Evolutionary conservation across 1,284 basidiomycete genomes (phyloP), one percentile per base, ranked within the genome.

Genomic region (Termitomyces sp.): DNA sequence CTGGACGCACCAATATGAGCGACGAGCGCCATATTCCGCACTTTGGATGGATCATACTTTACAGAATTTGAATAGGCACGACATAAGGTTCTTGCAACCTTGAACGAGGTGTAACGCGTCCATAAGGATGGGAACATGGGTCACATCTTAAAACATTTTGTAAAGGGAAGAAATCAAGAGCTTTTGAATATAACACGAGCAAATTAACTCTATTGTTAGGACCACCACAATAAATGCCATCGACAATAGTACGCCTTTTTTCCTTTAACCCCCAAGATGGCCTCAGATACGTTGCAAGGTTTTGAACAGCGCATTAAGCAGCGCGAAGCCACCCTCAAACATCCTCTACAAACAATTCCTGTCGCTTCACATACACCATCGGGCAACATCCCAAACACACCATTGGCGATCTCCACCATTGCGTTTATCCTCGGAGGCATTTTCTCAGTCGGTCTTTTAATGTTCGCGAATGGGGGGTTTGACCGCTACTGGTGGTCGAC

Each of bases 351-450:
- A 60, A 86, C 82, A 7, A 68, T 73, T 21, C 79, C 86, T 48
- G 30, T 39, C n/a, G 42, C 65, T 34, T 57, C 60, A 24, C 66
- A 70, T 54, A 50, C 70, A 51, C 75, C 79, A 28, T 74, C 77
- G 40, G 86, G 83, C 50, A 76, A 73, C 52, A 83, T 94, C 39
- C 90, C 93, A 13, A 94, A 96, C 66, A 93, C 93, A 10, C 88
- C 90, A 1, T 73, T 93, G 30, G 78, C 80, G 5, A 84, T 79
- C 0, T 81, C 87, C 0, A 73, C 80, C 24, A 84, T 93, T 58
- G 83, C 91, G 3, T 91, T 92, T 63, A 58, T 83, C 11, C 79
- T 96, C 8, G 92, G 92, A 11, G 64, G 69, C 28, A 49, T 77
- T 13, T 91, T 87, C 66, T 68, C 76, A 16, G 64, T 84, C 26